phyloP scores from a whole-genome alignment of 805 yeast species.

The Barnettozyma siamensis region DNA sequence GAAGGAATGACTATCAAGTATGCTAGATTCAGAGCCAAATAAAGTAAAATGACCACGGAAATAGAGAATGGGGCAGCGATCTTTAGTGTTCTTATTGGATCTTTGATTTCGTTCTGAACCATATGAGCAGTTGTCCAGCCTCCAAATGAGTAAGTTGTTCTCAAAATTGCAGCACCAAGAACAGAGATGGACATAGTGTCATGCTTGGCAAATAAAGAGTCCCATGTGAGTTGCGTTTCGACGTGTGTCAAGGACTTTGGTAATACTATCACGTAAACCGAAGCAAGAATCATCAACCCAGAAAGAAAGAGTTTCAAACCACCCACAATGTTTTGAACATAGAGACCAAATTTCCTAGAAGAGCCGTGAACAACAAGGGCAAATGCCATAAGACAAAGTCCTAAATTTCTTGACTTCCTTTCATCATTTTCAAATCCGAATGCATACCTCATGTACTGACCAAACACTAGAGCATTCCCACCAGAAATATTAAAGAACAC shows the following conservation, averaged over 20 bases:
- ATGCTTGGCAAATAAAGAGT: constrained; percentile 27
- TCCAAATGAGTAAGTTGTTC: constrained; percentile 48
- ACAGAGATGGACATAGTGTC: constrained; percentile 34
- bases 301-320: constrained; percentile 49
- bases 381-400: constrained; percentile 31
- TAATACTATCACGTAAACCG: constrained; percentile 45
- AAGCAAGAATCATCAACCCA: constrained; percentile 46
- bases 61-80: constrained; percentile 54
- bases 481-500: constrained; percentile 50
- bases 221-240: constrained; percentile 36
- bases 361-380: constrained; percentile 46
- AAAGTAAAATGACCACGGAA: constrained; percentile 38
- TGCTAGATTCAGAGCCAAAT: constrained; percentile 46
- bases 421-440: constrained; percentile 33
- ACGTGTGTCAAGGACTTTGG: constrained; percentile 42
- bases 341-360: constrained; percentile 52
- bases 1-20: constrained; percentile 46
- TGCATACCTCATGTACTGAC: constrained; percentile 46
- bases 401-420: constrained; percentile 34
- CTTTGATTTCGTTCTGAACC: constrained; percentile 51
- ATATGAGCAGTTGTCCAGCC: constrained; percentile 59
- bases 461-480: constrained; percentile 51
- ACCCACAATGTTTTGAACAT: constrained; percentile 56
- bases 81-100: constrained; percentile 48
- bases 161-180: constrained; percentile 47